Percentiles rank a stretch among this genome's conserved stretches.
These are phyloP conservation scores for Fereydounia khargensis DNA, from an alignment of 1,284 basidiomycete genomes.

Conservation along the genomic window DNA sequence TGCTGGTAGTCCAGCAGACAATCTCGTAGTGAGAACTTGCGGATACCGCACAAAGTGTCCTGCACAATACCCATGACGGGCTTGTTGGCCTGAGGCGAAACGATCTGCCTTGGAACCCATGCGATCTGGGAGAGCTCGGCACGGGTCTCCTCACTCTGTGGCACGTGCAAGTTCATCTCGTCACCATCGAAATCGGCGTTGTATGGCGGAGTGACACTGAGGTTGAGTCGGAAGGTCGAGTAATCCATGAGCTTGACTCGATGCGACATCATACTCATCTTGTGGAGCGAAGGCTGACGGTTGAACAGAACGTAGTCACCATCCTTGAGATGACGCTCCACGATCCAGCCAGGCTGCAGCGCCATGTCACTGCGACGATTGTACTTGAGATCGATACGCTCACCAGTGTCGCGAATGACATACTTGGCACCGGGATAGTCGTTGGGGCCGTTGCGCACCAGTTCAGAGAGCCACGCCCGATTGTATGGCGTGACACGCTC, in stretches of 20 bases:
- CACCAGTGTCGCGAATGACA: conserved; percentile 94
- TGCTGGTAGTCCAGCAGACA: conserved; percentile 53
- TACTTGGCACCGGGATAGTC: conserved; percentile 95
- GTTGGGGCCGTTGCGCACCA: conserved; percentile 94
- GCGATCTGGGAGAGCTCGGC: conserved; percentile 97
- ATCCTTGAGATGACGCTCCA: conserved; percentile 94
- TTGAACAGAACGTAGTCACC: conserved; percentile 92
- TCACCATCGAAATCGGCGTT: conserved; percentile 83
- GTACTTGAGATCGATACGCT: conserved; percentile 95
- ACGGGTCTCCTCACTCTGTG: conserved; percentile 97
- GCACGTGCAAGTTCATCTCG: conserved; percentile 95
- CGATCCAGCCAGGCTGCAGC: conserved; percentile 97
- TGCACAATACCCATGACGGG: conserved; percentile 99
- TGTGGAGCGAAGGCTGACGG: conserved; percentile 95
- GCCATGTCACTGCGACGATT: conserved; percentile 83
- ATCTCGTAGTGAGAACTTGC: conserved; percentile 94
- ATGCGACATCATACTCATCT: conserved; percentile 99
- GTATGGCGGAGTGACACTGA: conserved; percentile 69
- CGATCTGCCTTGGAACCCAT: conserved; percentile 99
- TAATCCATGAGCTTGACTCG: conserved; percentile 96
- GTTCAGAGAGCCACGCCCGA: conserved; percentile 86
- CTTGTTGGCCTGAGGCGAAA: conserved; percentile 98
- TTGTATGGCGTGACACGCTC: conserved; percentile 99
- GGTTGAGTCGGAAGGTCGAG: conserved; percentile 96
- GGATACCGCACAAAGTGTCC: conserved; percentile 94